phyloP scores from a whole-genome alignment of 805 yeast genomes.

The Zygoascus bituminiphila region DNA sequence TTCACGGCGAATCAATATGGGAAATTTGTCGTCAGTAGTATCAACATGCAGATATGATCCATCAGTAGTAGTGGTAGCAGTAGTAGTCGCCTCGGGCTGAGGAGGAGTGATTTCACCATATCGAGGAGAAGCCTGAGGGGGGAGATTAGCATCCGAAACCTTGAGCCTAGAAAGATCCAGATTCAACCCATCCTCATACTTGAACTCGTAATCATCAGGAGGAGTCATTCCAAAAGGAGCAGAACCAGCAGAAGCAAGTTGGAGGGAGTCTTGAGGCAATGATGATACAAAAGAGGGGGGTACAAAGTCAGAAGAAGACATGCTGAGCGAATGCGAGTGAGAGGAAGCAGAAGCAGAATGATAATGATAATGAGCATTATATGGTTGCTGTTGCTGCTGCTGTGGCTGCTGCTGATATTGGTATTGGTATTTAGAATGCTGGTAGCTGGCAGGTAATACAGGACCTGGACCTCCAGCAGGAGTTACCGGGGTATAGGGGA shows the following conservation, averaged over 20 bases:
- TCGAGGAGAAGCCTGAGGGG: neutral
- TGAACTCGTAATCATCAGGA: slow-evolving; percentile 9
- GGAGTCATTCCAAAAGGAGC: slow-evolving; percentile 10
- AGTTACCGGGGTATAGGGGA: neutral
- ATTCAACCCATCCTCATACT: neutral
- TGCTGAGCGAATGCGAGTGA: slow-evolving; percentile 5
- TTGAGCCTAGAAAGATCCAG: slow-evolving; percentile 8
- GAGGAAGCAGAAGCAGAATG: neutral
- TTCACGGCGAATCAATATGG: slow-evolving; percentile 27
- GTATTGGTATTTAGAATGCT: neutral
- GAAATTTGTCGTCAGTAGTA: slow-evolving; percentile 29
- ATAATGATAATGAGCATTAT: neutral
- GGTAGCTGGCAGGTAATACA: neutral
- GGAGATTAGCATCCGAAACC: neutral
- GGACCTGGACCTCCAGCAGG: neutral
- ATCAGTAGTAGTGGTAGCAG: neutral
- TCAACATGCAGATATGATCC: slow-evolving; percentile 22
- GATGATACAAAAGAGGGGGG: neutral
- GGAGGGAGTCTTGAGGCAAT: slow-evolving; percentile 1
- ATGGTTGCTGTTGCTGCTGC: slow-evolving; percentile 2
- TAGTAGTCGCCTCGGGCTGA: neutral
- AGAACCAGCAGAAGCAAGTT: slow-evolving; percentile 6
- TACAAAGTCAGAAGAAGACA: neutral
- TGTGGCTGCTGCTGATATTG: slow-evolving; percentile 3
- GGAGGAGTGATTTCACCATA: slow-evolving; percentile 9